Evolutionary conservation across 1,284 basidiomycete species (phyloP), one percentile per base, ranked within the genome.

Genomic region (Ceratobasidium theobromae): DNA sequence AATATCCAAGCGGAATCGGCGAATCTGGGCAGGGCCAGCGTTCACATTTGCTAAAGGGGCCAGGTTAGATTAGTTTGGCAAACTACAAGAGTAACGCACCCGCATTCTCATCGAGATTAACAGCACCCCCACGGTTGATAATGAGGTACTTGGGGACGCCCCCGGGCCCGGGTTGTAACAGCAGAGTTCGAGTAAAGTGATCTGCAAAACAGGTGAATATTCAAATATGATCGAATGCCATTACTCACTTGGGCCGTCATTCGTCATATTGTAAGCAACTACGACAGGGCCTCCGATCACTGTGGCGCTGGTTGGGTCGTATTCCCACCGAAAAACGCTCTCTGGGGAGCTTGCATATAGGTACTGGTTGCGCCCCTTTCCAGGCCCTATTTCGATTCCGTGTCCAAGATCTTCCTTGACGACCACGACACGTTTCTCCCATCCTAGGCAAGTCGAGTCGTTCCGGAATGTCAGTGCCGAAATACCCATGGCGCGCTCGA

Each of bases 21-120:
- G 75, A 23, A 79, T 74, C 69, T 79, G 77, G 18, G 79, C 79
- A 16, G 77, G 77, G 11, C 79, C 79, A 40, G 77, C 77, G 1
- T 75, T 28, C 4, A 58, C 25, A 21, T 46, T 52, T 32, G 65
- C 57, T 62, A 40, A 11, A 25, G 28, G 5, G 21, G 5, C 11
- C 27, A 18, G 16, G 14, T 45, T n/a, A n/a, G n/a, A 66, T 58
- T 21, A 48, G 18, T 32, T 18, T 21, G 23, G n/a, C 23, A 14
- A 27, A 16, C 16, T 4, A 8, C 23, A 21, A 18, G 38, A 35
- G 28, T 18, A 27, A 57, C 57, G n/a, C 27, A 62, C 79, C 75
- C 18, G 79, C 78, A 3, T 77, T 77, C 12, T 72, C 69, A 64
- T 80, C 79, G 52, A 79, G 78, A 67, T 80, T 80, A 16, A 73